Percentiles rank a stretch among this genome's conserved stretches.
Evolutionary conservation across 371 early-diverging fungal genomes (phyloP).

Genomic region (Mortierella sp.): DNA sequence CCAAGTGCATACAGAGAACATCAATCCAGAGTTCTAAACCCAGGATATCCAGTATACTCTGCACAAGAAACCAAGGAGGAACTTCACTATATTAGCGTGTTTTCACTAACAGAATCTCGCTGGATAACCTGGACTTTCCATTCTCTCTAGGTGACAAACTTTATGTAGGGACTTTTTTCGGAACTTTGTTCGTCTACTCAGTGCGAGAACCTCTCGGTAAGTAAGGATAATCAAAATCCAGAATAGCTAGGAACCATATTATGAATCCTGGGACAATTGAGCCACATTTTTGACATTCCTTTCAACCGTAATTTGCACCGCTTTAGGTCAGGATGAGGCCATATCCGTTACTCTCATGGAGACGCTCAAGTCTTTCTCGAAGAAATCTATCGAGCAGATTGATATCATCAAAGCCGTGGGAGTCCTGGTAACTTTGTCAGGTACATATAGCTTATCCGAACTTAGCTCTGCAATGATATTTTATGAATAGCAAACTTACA

Average conservation of each 20-base stretch:
- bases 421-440: slow-evolving; percentile 78
- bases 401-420: slow-evolving; percentile 85
- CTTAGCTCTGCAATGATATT: no score
- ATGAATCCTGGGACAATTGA: neutral
- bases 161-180: slow-evolving; percentile 78
- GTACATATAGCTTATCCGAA: slow-evolving; percentile 43
- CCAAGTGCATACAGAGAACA: no score
- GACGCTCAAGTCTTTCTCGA: slow-evolving; percentile 79
- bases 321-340: slow-evolving; percentile 48
- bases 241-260: neutral
- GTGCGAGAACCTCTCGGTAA: slow-evolving; percentile 74
- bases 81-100: no score
- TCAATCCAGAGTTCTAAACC: no score
- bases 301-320: neutral
- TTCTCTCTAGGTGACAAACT: slow-evolving; percentile 72
- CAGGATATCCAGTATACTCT: no score
- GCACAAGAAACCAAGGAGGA: no score
- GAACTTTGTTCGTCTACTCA: slow-evolving; percentile 78
- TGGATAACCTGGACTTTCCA: neutral
- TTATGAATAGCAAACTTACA: no score
- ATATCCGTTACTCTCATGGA: slow-evolving; percentile 68
- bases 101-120: neutral
- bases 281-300: neutral
- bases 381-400: slow-evolving; percentile 79
- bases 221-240: neutral